Percentiles rank a stretch among this genome's conserved stretches.
Conservation (phyloP, 2,329 filamentous ascomycete genomes). For the Ceratocystis cacaofunesta region DNA sequence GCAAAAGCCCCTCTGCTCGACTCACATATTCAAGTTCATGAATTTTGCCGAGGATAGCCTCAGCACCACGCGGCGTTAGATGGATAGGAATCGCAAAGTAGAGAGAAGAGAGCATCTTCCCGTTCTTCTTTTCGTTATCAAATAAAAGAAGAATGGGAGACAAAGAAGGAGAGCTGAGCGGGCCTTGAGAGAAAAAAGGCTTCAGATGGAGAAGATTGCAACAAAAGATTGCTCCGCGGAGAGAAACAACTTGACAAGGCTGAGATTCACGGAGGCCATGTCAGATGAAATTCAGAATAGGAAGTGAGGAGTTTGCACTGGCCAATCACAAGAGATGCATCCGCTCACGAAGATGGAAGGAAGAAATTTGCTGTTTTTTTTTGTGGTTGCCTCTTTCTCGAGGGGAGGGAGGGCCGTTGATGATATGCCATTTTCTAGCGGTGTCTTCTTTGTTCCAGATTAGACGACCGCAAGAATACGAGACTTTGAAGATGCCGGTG, state of each 20-base stretch:
- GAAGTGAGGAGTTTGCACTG: too few relatives aligned
- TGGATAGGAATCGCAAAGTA: neutral
- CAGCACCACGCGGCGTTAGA: neutral
- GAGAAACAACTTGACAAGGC: too few relatives aligned
- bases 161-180: neutral
- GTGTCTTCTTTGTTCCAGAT: too few relatives aligned
- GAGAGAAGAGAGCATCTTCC: neutral
- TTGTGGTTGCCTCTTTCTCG: too few relatives aligned
- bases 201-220: neutral
- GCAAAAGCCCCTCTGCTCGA: neutral
- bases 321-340: too few relatives aligned
- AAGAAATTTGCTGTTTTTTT: too few relatives aligned
- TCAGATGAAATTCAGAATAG: too few relatives aligned
- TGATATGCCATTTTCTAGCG: too few relatives aligned
- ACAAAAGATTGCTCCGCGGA: neutral
- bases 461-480: too few relatives aligned
- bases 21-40: neutral
- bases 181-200: neutral
- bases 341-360: too few relatives aligned
- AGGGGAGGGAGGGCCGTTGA: too few relatives aligned
- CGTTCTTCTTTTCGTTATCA: neutral
- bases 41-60: neutral
- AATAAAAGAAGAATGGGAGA: neutral
- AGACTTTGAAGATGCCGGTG: neutral
- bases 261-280: too few relatives aligned